A percentile compares a stretch with the other conserved stretches of the same genome.
Conservation (phyloP, 169 alveolate species). For the Toxoplasma gondii region DNA sequence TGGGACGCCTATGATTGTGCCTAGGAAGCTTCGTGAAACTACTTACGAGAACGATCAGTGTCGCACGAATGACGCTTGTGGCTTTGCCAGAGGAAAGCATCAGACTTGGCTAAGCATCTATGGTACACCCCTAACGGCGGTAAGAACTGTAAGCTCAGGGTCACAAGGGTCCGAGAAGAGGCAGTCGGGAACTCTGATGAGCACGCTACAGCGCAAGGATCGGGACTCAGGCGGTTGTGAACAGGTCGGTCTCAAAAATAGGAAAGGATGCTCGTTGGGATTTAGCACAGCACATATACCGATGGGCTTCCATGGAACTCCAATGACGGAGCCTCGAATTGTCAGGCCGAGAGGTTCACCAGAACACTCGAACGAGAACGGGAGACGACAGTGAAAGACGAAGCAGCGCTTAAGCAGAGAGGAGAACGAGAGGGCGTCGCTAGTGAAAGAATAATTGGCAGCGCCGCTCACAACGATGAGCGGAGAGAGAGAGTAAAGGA, state of each 20-base stretch:
- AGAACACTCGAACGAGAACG: neutral
- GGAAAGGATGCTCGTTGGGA: neutral
- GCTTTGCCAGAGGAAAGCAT: neutral
- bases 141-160: neutral
- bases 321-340: slow-evolving; percentile 4
- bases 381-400: no score
- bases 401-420: no score
- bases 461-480: no score
- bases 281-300: neutral
- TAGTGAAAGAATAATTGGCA: no score
- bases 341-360: neutral
- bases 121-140: slow-evolving; percentile 14
- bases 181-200: neutral
- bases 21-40: neutral
- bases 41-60: neutral
- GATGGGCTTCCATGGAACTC: slow-evolving; percentile 10
- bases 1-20: slow-evolving; percentile 61
- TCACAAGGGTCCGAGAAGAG: neutral
- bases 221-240: neutral
- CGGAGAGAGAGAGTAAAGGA: no score
- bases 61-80: neutral
- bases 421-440: no score
- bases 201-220: neutral
- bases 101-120: neutral
- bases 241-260: neutral